These are phyloP conservation scores for Exophiala spinifera DNA, from an alignment of 2,329 filamentous ascomycete species.

Conservation along the genomic window DNA sequence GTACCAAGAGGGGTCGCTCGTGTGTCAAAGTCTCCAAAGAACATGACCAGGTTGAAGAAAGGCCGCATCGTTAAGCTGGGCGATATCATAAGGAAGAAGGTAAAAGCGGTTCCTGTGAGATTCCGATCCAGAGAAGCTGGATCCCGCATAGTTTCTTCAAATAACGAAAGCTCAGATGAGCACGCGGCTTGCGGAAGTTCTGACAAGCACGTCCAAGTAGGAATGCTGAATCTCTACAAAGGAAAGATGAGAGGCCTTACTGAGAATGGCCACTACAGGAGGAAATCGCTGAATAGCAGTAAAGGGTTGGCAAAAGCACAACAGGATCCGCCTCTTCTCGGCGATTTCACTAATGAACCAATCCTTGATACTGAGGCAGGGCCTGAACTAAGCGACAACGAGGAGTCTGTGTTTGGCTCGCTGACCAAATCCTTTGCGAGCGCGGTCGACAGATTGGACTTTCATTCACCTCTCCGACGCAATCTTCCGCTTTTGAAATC, in stretches of 20 bases:
- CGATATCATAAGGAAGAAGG: constrained; percentile 10
- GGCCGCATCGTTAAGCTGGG: constrained; percentile 3
- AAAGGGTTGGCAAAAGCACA: constrained; percentile 2
- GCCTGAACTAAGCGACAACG: constrained; percentile 15
- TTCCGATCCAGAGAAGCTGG: not conserved
- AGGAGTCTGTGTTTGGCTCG: constrained; percentile 20
- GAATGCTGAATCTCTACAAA: constrained; percentile 20
- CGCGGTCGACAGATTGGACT: constrained; percentile 27
- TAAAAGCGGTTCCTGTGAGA: not conserved
- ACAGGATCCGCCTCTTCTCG: constrained; percentile 18
- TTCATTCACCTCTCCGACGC: constrained; percentile 16
- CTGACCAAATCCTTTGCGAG: constrained; percentile 27
- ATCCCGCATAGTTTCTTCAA: not conserved
- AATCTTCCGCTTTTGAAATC: constrained; percentile 15
- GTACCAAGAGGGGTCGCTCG: not conserved
- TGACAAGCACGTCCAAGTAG: constrained; percentile 5
- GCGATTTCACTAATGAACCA: constrained; percentile 4
- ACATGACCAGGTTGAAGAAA: not conserved
- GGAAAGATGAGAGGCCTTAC: constrained; percentile 21
- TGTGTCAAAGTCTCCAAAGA: not conserved
- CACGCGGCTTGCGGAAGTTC: not conserved
- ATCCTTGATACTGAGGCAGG: constrained; percentile 7
- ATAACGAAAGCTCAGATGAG: not conserved
- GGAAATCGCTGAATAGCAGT: constrained; percentile 13
- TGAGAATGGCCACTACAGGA: constrained; percentile 12